A percentile compares a stretch with the other conserved stretches of the same genome.
These are phyloP conservation scores for Coemansia sp. DNA, from an alignment of 371 early-diverging fungal species.

Conservation along the genomic window DNA sequence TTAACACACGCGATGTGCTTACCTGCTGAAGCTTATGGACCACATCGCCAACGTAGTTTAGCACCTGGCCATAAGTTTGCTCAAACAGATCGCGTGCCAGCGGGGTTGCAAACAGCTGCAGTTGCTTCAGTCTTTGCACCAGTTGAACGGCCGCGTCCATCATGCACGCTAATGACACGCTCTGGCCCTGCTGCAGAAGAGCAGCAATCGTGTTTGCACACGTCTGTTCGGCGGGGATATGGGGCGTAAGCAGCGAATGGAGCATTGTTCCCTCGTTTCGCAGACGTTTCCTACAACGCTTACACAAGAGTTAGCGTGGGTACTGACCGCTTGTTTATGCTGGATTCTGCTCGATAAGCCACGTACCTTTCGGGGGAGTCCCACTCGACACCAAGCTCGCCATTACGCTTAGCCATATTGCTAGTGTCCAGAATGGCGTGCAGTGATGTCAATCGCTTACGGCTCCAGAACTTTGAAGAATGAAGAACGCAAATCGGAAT, in stretches of 20 bases:
- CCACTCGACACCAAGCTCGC: slow-evolving; percentile 28
- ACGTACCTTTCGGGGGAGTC: slow-evolving; percentile 43
- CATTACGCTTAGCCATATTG: slow-evolving; percentile 37
- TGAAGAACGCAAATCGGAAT: not conserved
- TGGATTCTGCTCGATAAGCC: not conserved
- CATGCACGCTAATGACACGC: slow-evolving; percentile 5
- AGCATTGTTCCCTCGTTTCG: slow-evolving; percentile 18
- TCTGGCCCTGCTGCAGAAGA: slow-evolving; percentile 11
- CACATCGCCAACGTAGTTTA: slow-evolving; percentile 31
- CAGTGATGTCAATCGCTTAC: no score
- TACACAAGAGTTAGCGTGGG: no score
- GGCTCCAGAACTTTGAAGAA: not conserved
- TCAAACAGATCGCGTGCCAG: slow-evolving; percentile 25
- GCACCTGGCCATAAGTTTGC: slow-evolving; percentile 15
- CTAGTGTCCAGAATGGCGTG: not conserved
- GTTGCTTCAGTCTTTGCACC: slow-evolving; percentile 32
- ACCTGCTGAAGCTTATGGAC: slow-evolving; percentile 20
- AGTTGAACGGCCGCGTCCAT: slow-evolving; percentile 36
- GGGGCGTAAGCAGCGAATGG: slow-evolving; percentile 8
- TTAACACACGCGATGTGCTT: not conserved
- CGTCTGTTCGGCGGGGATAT: slow-evolving; percentile 19
- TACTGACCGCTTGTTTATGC: no score
- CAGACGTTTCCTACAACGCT: slow-evolving; percentile 33
- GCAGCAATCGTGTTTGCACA: slow-evolving; percentile 11
- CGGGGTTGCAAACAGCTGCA: slow-evolving; percentile 23